Percentiles rank a stretch among this genome's conserved stretches.
Conservation (phyloP, 331 rosid genomes). For the Malus hybrid region DNA sequence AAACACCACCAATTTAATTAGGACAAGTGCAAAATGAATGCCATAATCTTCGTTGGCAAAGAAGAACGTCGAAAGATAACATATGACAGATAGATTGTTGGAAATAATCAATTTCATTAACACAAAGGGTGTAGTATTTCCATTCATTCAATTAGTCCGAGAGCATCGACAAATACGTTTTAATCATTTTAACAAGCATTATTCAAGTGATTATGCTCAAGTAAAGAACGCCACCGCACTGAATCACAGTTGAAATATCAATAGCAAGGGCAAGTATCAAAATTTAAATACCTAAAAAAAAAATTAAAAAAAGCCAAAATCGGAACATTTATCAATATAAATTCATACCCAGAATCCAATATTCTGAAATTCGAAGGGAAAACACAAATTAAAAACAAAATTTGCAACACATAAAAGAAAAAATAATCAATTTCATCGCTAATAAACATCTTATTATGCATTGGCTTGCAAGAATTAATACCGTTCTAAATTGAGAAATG, state of each 20-base stretch:
- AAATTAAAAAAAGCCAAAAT: not conserved
- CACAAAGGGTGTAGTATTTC: not conserved
- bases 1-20: conserved; percentile 8
- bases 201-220: not conserved
- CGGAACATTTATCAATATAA: not conserved
- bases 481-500: not conserved
- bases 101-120: not conserved
- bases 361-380: not conserved
- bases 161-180: not conserved
- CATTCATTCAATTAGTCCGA: not conserved
- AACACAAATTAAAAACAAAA: not conserved
- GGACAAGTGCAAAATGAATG: not conserved
- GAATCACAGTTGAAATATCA: not conserved
- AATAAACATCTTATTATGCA: not conserved
- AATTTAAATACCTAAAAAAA: not conserved
- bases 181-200: not conserved
- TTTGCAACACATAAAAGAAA: not conserved
- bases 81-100: not conserved
- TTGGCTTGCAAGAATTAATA: not conserved
- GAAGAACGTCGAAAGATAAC: not conserved
- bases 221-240: not conserved
- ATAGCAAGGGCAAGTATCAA: not conserved
- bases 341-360: not conserved
- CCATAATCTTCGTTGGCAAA: not conserved
- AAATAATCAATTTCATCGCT: not conserved